Evolutionary conservation across 352 stramenopile genomes (phyloP), one percentile per base, ranked within the genome.

Genomic region (Phytophthora cactorum): DNA sequence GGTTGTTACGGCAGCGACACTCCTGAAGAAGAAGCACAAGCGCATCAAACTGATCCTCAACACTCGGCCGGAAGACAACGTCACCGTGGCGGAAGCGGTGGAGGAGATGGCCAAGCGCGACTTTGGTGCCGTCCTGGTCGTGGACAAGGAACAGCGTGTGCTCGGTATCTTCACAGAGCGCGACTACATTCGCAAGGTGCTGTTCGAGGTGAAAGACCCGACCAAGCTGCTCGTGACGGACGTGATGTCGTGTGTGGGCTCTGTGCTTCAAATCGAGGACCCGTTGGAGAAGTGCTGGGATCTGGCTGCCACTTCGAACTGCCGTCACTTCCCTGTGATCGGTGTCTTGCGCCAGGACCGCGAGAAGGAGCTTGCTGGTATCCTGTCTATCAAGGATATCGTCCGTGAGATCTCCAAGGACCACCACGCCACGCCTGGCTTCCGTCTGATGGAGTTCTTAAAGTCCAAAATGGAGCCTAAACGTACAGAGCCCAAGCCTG

Each of bases 1-100:
- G 3, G 50, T 77, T 31, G 77, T 91, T 36, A 94, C 82, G 29
- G 86, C 86, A 0, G 82, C 78, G 2, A 87, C 80, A 39, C 49
- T 95, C 32, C 68, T 95, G 8, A 92, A 92, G 77, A 92, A 93
- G 67, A 95, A 95, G 60, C 74, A 92, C 68, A 90, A 92, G 72
- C 82, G 78, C 47, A 79, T 91, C 58, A 92, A 90, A 36, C 61
- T 95, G 41, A 91, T 95, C 32, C 59, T 95, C 10, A 95, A 95
- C 74, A 93, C 87, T 14, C 84, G 87, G 38, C 62, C 79, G 17
- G 87, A 95, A 59, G 87, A 95, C 68, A 90, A 88, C 62, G 70
- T 93, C 17, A 84, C 79, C 2, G 87, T 93, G 27, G 87, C 84
- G 1, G 77, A 92, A 28, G 87, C 85, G 0, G 84, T 95, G 25